phyloP scores from a whole-genome alignment of 2,329 filamentous ascomycete genomes.

The Tolypocladium nubicola region DNA sequence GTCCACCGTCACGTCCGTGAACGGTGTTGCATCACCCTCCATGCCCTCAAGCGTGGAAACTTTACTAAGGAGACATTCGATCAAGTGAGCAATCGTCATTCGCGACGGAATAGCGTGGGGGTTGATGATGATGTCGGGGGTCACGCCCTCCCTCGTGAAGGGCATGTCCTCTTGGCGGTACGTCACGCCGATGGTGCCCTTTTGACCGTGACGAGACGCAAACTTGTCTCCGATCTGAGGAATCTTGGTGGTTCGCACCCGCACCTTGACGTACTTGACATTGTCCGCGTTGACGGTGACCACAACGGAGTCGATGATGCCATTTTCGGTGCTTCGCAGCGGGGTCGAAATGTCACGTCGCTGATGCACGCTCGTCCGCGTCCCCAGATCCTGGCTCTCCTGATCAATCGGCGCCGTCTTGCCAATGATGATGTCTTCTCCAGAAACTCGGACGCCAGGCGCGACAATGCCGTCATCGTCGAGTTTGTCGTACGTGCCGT shows the following conservation, averaged over 20 bases:
- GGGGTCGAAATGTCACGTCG: constrained; percentile 96
- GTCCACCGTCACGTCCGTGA: constrained; percentile 95
- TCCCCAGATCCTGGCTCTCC: constrained; percentile 87
- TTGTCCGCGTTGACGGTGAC: constrained; percentile 93
- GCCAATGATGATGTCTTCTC: constrained; percentile 97
- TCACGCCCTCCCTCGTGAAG: constrained; percentile 83
- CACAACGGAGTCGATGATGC: constrained; percentile 88
- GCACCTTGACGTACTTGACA: constrained; percentile 91
- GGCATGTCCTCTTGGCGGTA: constrained; percentile 99
- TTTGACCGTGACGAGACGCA: constrained; percentile 96
- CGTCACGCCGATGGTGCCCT: constrained; percentile 97
- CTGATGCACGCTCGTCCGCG: constrained; percentile 78
- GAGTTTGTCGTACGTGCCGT: constrained; percentile 93
- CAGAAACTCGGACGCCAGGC: constrained; percentile 87
- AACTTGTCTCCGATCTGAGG: constrained; percentile 99
- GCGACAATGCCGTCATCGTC: constrained; percentile 93
- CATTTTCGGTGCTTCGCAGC: constrained; percentile 87
- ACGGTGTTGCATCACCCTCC: constrained; percentile 95
- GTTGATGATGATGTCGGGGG: constrained; percentile 96
- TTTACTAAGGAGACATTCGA: constrained; percentile 95
- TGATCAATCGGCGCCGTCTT: constrained; percentile 93
- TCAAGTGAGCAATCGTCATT: constrained; percentile 99
- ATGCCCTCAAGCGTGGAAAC: constrained; percentile 87
- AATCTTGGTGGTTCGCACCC: constrained; percentile 93
- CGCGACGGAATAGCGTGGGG: constrained; percentile 98